Evolutionary conservation across 2,329 filamentous ascomycete species (phyloP).

Genomic region (Pezizomycotina sp.): DNA sequence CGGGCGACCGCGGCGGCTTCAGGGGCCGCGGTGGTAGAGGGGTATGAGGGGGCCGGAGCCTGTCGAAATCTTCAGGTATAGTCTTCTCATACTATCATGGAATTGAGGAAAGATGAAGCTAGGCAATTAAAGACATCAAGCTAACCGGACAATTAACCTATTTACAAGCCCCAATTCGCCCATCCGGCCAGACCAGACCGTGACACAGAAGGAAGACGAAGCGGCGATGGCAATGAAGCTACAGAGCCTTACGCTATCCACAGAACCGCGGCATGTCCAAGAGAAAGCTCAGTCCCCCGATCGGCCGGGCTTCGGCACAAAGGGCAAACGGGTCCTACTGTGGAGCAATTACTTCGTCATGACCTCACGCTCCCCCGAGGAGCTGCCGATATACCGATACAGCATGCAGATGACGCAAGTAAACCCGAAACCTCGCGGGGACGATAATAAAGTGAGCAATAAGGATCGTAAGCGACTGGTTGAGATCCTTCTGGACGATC

Average conservation of each 20-base stretch:
- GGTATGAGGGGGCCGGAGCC: constrained; percentile 23
- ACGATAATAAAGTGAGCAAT: too few relatives aligned
- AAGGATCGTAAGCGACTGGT: too few relatives aligned
- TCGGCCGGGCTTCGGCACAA: constrained; percentile 23
- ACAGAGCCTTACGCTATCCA: constrained; percentile 6
- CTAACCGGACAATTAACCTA: constrained; percentile 9
- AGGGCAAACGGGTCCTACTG: constrained; percentile 22
- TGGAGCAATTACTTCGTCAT: constrained; percentile 24
- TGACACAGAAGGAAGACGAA: constrained; percentile 25
- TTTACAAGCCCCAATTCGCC: constrained; percentile 18
- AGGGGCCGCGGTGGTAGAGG: constrained; percentile 21
- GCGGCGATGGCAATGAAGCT: constrained; percentile 23
- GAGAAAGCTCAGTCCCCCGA: constrained; percentile 19
- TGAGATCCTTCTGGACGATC: too few relatives aligned
- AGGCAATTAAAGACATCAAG: constrained; percentile 22
- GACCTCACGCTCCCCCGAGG: constrained; percentile 4
- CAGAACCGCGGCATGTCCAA: constrained; percentile 8
- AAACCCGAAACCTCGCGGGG: constrained; percentile 28
- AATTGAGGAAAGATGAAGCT: constrained; percentile 23
- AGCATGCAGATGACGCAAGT: constrained; percentile 23
- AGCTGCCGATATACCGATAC: constrained; percentile 22
- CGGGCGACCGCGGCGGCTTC: constrained; percentile 17
- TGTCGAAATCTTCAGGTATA: constrained; percentile 5
- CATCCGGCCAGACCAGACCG: constrained; percentile 12
- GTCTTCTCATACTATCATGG: constrained; percentile 13